These are phyloP conservation scores for Allodekkera sacchari DNA, from an alignment of 805 yeast genomes.

Conservation along the genomic window DNA sequence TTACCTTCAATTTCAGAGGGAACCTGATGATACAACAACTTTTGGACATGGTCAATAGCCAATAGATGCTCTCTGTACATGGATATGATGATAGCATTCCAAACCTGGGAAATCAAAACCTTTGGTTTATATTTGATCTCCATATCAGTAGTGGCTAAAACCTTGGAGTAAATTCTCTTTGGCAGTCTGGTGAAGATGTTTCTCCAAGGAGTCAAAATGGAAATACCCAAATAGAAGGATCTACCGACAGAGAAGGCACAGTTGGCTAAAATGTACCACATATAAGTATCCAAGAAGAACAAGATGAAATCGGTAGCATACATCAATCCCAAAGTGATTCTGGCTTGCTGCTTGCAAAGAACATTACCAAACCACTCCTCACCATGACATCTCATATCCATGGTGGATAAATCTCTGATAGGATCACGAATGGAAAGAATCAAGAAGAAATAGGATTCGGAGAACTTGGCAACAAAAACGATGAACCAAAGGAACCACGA, in stretches of 20 bases:
- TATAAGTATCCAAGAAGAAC: constrained; percentile 96
- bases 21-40: constrained; percentile 94
- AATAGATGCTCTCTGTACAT: constrained; percentile 99
- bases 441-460: constrained; percentile 91
- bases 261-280: constrained; percentile 97
- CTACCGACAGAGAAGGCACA: constrained; percentile 94
- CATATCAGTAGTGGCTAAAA: constrained; percentile 97
- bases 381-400: constrained; percentile 91
- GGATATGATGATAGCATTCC: constrained; percentile 98
- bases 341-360: constrained; percentile 80
- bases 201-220: constrained; percentile 99
- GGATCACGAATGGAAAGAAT: constrained; percentile 89
- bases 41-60: constrained; percentile 98
- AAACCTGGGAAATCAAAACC: constrained; percentile 94
- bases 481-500: constrained; percentile 86
- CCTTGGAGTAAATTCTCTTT: constrained; percentile 96
- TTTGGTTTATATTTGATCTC: constrained; percentile 98
- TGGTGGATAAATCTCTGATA: constrained; percentile 76
- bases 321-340: constrained; percentile 88
- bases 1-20: constrained; percentile 98
- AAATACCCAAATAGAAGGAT: constrained; percentile 97
- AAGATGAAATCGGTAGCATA: constrained; percentile 83
- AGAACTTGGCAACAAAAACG: constrained; percentile 81
- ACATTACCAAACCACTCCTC: constrained; percentile 78
- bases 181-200: constrained; percentile 96